A percentile compares a stretch with the other conserved stretches of the same genome.
These are phyloP conservation scores for Pholiota adiposa DNA, from an alignment of 1,284 basidiomycete species.

Conservation along the genomic window DNA sequence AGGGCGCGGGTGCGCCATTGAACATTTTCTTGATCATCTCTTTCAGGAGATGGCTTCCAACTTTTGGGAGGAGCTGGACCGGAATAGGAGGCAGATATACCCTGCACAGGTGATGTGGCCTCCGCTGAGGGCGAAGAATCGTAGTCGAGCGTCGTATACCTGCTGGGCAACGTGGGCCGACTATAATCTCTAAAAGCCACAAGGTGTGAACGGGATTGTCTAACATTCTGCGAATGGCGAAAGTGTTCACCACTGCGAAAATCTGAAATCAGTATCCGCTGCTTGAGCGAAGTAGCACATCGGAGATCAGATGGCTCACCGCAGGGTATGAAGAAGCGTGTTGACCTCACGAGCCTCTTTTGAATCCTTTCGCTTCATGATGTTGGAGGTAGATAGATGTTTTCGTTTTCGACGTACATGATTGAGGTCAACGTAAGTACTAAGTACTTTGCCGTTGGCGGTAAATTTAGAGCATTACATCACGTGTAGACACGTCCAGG, in stretches of 20 bases:
- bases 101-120: constrained; percentile 1
- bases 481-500: background rate
- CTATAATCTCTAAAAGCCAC: constrained; percentile 35
- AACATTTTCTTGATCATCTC: constrained; percentile 35
- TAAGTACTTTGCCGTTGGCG: background rate
- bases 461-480: background rate
- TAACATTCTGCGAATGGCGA: constrained; percentile 60
- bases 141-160: constrained; percentile 36
- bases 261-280: background rate
- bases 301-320: constrained; percentile 33
- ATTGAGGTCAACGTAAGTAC: background rate
- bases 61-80: constrained; percentile 55
- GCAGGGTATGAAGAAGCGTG: constrained; percentile 50
- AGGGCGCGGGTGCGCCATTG: constrained; percentile 58
- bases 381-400: background rate
- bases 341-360: constrained; percentile 41
- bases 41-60: constrained; percentile 40
- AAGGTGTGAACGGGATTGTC: constrained; percentile 42
- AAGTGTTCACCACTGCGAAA: constrained; percentile 66
- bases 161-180: constrained; percentile 44
- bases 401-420: background rate
- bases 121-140: constrained; percentile 15
- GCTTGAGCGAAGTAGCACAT: background rate
- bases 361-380: constrained; percentile 13
- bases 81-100: constrained; percentile 32